Conservation (phyloP, 1,139 yeast genomes). For the Sugiyamaella pinicola region DNA sequence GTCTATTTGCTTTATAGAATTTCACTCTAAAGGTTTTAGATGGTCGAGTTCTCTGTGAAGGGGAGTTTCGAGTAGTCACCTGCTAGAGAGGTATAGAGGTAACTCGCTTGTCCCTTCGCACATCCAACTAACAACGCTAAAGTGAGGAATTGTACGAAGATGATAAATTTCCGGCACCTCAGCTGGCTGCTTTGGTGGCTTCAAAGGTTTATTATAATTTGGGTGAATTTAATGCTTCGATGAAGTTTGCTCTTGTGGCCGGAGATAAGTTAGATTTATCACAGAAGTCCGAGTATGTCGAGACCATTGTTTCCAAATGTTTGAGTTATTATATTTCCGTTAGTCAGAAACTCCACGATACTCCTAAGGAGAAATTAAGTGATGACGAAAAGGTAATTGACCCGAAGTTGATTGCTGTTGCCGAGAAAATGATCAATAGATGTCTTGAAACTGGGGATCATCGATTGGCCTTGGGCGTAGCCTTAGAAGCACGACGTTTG, state of each 20-base stretch:
- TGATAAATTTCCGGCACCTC: constrained; percentile 68
- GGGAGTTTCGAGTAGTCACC: too few relatives aligned
- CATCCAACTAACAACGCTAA: constrained; percentile 1
- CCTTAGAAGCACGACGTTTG: constrained; percentile 83
- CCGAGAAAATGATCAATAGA: constrained; percentile 82
- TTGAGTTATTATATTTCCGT: constrained; percentile 75
- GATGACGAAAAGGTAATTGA: constrained; percentile 49
- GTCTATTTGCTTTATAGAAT: too few relatives aligned
- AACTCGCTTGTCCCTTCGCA: too few relatives aligned
- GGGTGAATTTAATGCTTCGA: constrained; percentile 92
- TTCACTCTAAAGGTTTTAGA: too few relatives aligned
- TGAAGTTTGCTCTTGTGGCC: constrained; percentile 83
- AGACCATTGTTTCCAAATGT: constrained; percentile 91
- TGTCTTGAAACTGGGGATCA: constrained; percentile 73
- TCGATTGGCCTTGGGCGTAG: constrained; percentile 85
- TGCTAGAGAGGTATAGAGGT: too few relatives aligned
- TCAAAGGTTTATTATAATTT: constrained; percentile 94
- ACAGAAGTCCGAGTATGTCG: constrained; percentile 81
- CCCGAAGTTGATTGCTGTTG: constrained; percentile 63
- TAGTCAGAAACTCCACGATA: constrained; percentile 59
- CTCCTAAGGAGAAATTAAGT: constrained; percentile 33
- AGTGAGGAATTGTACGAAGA: constrained; percentile 89
- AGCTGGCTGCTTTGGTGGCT: constrained; percentile 87
- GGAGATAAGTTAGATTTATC: constrained; percentile 75
- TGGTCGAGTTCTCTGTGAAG: too few relatives aligned